phyloP scores from a whole-genome alignment of 306 rosid species.

The Pyrus betulifolia region DNA sequence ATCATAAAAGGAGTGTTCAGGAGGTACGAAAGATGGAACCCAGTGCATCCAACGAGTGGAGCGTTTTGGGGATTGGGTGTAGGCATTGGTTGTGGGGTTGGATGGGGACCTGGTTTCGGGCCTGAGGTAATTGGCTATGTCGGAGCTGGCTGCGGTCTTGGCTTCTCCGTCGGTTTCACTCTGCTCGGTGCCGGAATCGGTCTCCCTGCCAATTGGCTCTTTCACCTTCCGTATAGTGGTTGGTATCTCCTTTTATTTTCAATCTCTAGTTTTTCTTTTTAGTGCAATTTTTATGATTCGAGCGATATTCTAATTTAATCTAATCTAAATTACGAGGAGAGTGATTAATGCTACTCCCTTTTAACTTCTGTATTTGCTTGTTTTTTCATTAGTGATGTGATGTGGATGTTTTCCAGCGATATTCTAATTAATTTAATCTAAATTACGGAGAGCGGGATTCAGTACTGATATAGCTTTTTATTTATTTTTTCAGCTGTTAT shows the following conservation, averaged over 20 bases:
- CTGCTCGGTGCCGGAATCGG: conserved; percentile 77
- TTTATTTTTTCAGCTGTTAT: conserved; percentile 26
- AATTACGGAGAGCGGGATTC: background rate
- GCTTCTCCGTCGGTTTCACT: conserved; percentile 82
- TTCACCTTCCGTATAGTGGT: conserved; percentile 57
- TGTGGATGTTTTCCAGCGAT: background rate
- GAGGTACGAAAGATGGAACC: conserved; percentile 82
- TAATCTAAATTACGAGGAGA: too few relatives aligned
- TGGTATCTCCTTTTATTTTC: too few relatives aligned
- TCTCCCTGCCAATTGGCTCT: conserved; percentile 59
- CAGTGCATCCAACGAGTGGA: conserved; percentile 83
- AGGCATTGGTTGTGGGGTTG: conserved; percentile 91
- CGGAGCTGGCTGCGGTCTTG: conserved; percentile 95
- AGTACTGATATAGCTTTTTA: conserved; percentile 7
- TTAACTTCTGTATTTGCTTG: background rate
- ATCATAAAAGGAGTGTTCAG: conserved; percentile 67
- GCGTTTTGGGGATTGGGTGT: conserved; percentile 96
- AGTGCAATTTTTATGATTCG: too few relatives aligned
- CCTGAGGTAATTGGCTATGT: conserved; percentile 90
- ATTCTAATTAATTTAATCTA: background rate
- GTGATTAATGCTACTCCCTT: too few relatives aligned
- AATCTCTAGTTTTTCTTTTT: background rate
- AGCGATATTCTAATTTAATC: too few relatives aligned
- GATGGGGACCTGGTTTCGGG: conserved; percentile 99
- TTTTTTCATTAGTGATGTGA: background rate